A percentile compares a stretch with the other conserved stretches of the same genome.
Conservation (phyloP, 1,284 basidiomycete species). For the Ganoderma sinense region DNA sequence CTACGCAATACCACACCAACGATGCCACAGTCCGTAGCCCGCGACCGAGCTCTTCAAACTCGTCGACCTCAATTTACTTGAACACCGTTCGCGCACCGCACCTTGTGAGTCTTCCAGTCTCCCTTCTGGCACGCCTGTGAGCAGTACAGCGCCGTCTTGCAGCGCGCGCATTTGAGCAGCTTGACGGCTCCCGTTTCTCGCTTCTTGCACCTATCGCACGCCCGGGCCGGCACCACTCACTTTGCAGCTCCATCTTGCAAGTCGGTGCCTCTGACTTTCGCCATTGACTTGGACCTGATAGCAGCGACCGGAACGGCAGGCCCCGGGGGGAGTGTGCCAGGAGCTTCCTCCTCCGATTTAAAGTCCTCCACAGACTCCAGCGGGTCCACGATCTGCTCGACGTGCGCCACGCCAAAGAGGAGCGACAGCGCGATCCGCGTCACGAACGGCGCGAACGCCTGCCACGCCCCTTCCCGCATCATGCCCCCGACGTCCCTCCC, state of each 20-base stretch:
- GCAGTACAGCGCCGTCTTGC: conserved; percentile 50
- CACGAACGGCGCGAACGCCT: conserved; percentile 44
- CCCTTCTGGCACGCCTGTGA: conserved; percentile 50
- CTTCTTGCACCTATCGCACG: not conserved
- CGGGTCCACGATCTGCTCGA: conserved; percentile 42
- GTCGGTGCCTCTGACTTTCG: too few species aligned
- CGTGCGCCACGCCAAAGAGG: conserved; percentile 54
- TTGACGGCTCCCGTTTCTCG: not conserved
- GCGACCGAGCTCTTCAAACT: not conserved
- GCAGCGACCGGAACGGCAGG: too few species aligned
- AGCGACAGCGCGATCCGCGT: conserved; percentile 57
- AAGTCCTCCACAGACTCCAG: not conserved
- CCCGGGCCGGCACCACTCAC: not conserved
- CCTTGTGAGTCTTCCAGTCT: conserved; percentile 54
- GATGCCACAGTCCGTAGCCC: too few species aligned
- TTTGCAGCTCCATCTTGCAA: too few species aligned
- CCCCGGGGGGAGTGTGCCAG: too few species aligned
- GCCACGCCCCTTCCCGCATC: conserved; percentile 39
- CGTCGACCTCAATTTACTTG: too few species aligned
- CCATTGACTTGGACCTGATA: not conserved
- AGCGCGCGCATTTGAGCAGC: conserved; percentile 34
- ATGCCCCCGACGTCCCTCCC: conserved; percentile 48
- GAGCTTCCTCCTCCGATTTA: not conserved
- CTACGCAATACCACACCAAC: too few species aligned
- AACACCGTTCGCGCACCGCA: conserved; percentile 22